Percentiles rank a stretch among this genome's conserved stretches.
Conservation (phyloP, 192 early-diverging fungal genomes). For the Coemansia sp. region DNA sequence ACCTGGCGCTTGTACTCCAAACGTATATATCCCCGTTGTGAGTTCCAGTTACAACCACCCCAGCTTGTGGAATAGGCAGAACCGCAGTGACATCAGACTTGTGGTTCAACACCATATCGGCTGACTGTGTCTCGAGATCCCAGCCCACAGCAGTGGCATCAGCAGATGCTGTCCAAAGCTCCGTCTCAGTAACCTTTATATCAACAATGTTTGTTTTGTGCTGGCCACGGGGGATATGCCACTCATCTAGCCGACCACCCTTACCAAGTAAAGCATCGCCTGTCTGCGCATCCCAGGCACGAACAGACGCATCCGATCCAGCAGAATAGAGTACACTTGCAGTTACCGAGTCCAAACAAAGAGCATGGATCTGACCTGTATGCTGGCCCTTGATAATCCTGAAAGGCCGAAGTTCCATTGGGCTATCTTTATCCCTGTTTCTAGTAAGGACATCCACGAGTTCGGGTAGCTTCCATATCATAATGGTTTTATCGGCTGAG, state of each 20-base stretch:
- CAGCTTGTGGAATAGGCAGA: slow-evolving; percentile 60
- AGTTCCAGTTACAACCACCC: slow-evolving; percentile 78
- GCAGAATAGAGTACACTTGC: slow-evolving; percentile 39
- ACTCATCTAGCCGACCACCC: slow-evolving; percentile 14
- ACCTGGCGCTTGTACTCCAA: slow-evolving; percentile 65
- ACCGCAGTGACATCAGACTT: slow-evolving; percentile 77
- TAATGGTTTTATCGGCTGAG: slow-evolving; percentile 75
- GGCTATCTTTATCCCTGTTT: not conserved
- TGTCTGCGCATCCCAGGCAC: slow-evolving; percentile 70
- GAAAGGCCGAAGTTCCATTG: slow-evolving; percentile 26
- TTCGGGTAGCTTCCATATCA: slow-evolving; percentile 43
- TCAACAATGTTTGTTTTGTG: slow-evolving; percentile 83
- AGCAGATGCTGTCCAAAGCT: slow-evolving; percentile 87
- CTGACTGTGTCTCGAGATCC: slow-evolving; percentile 71
- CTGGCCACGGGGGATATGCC: slow-evolving; percentile 60
- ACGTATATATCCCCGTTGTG: slow-evolving; percentile 84
- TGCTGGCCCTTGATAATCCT: slow-evolving; percentile 47
- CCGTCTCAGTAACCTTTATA: slow-evolving; percentile 62
- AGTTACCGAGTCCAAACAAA: slow-evolving; percentile 33
- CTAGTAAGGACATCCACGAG: not conserved
- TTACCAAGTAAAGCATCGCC: slow-evolving; percentile 51
- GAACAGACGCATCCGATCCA: slow-evolving; percentile 59
- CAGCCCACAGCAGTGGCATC: slow-evolving; percentile 88
- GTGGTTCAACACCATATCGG: slow-evolving; percentile 77
- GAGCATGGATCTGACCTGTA: slow-evolving; percentile 46